These are phyloP conservation scores for Collybia mongolica DNA, from an alignment of 768 basidiomycete genomes.

Conservation along the genomic window DNA sequence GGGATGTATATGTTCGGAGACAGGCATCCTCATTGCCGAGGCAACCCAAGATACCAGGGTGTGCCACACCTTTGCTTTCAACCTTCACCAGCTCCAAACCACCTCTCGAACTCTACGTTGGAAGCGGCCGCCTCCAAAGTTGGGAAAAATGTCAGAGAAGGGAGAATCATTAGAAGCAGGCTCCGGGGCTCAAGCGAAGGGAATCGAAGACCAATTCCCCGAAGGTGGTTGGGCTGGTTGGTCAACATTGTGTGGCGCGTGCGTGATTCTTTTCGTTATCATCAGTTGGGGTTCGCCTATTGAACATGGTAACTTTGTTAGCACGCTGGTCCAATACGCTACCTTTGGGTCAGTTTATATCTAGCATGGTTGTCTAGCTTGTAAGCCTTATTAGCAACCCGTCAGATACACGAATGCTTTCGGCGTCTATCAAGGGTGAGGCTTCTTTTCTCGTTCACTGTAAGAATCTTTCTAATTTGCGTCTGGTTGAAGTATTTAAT, in stretches of 20 bases:
- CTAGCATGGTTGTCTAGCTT: not conserved
- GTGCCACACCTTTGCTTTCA: too few relatives aligned
- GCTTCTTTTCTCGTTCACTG: not conserved
- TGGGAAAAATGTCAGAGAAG: too few relatives aligned
- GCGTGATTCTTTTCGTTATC: not conserved
- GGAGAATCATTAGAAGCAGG: too few relatives aligned
- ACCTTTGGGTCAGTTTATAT: constrained; percentile 15
- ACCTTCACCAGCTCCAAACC: too few relatives aligned
- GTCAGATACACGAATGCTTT: constrained; percentile 16
- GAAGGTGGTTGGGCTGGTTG: constrained; percentile 1
- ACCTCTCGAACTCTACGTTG: too few relatives aligned
- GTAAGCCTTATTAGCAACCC: not conserved
- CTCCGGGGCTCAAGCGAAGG: too few relatives aligned
- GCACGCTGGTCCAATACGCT: constrained; percentile 12
- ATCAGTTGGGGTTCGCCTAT: not conserved
- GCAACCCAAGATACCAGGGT: too few relatives aligned
- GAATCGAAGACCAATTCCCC: not conserved
- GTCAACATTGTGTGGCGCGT: not conserved
- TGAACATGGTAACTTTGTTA: not conserved
- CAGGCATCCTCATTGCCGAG: too few relatives aligned
- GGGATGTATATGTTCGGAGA: too few relatives aligned
- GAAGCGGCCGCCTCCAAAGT: too few relatives aligned
- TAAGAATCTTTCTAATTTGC: not conserved
- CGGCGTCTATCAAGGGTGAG: constrained; percentile 20
- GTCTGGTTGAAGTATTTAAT: not conserved